Conservation (phyloP, 768 basidiomycete genomes). For the Mycena indigotica region DNA sequence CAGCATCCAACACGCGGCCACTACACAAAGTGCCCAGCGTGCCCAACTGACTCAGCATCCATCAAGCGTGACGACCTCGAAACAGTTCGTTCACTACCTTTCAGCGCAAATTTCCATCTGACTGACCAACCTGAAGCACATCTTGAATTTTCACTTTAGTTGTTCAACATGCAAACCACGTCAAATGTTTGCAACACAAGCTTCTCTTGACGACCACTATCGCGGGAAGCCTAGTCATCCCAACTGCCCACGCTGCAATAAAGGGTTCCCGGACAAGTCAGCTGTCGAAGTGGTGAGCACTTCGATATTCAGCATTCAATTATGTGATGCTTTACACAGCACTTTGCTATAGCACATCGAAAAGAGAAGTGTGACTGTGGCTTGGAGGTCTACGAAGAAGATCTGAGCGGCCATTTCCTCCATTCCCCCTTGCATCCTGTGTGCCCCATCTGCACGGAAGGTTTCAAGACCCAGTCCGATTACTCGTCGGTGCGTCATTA, state of each 20-base stretch:
- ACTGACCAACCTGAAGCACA: neutral
- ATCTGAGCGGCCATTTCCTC: conserved; percentile 42
- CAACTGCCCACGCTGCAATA: conserved; percentile 36
- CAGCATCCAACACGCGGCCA: neutral
- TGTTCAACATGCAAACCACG: conserved; percentile 36
- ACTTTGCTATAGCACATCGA: conserved; percentile 33
- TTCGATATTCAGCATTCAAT: no score
- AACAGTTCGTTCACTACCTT: neutral
- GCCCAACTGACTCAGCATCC: neutral
- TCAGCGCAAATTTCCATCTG: neutral
- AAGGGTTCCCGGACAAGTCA: conserved; percentile 30
- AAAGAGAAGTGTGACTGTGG: conserved; percentile 30
- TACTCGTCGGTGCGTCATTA: conserved; percentile 30
- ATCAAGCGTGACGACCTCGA: neutral
- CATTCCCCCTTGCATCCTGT: conserved; percentile 40
- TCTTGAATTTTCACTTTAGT: conserved; percentile 27
- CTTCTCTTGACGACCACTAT: conserved; percentile 47
- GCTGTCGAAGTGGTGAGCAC: conserved; percentile 37
- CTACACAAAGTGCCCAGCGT: neutral
- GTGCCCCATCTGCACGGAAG: conserved; percentile 35
- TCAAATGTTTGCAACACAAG: conserved; percentile 32
- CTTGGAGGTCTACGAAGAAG: conserved; percentile 36
- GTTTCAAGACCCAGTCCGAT: conserved; percentile 35
- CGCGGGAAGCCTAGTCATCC: conserved; percentile 46
- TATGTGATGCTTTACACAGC: conserved; percentile 34